phyloP scores from a whole-genome alignment of 345 rosid genomes.

The Melaleuca quinquenervia region DNA sequence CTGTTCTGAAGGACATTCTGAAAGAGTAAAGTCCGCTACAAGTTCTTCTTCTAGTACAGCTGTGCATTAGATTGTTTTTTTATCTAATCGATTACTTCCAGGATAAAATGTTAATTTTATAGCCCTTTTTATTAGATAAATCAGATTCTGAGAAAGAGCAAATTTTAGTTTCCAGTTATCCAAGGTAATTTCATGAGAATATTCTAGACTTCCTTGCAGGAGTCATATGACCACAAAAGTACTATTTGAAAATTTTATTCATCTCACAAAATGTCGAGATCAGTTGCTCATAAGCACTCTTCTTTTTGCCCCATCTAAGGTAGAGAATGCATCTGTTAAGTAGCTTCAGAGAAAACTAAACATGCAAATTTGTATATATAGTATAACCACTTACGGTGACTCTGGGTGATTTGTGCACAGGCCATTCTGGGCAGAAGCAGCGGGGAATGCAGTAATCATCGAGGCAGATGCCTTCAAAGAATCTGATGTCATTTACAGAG shows the following conservation, averaged over 20 bases:
- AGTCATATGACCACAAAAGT: neutral
- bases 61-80: neutral
- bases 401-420: slow-evolving; percentile 18
- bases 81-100: neutral
- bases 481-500: slow-evolving; percentile 83
- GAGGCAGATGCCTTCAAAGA: slow-evolving; percentile 98
- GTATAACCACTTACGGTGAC: neutral
- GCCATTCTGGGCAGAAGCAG: slow-evolving; percentile 82
- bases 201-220: neutral
- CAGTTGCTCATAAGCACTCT: neutral
- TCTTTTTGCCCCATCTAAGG: neutral
- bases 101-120: neutral
- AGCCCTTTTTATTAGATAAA: neutral
- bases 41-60: neutral
- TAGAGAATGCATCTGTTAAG: neutral
- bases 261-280: neutral
- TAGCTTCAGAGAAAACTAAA: neutral
- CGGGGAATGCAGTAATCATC: slow-evolving; percentile 61
- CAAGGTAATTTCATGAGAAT: neutral
- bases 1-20: slow-evolving; percentile 84
- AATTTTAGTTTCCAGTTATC: neutral
- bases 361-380: neutral
- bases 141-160: neutral
- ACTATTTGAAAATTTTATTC: neutral
- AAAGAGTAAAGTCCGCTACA: slow-evolving; percentile 45